Percentiles rank a stretch among this genome's conserved stretches.
Evolutionary conservation across 371 early-diverging fungal genomes (phyloP).

Genomic region (Actinomucor elegans): DNA sequence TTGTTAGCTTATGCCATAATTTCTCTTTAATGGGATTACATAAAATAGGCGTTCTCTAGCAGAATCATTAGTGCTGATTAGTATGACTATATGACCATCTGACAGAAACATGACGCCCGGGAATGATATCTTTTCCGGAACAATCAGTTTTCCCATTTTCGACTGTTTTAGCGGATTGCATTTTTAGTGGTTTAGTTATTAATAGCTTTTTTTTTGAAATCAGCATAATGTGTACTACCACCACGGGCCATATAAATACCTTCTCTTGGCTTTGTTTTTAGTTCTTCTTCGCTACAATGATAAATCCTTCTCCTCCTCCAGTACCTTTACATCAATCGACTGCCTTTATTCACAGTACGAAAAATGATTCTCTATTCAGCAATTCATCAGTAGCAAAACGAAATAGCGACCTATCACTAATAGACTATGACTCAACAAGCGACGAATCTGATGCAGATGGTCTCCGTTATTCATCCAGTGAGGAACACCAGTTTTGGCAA

Average conservation of each 20-base stretch:
- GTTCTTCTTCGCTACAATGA: neutral
- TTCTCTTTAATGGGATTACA: no score
- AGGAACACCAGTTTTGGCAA: slow-evolving; percentile 24
- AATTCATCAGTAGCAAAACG: no score
- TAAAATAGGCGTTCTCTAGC: no score
- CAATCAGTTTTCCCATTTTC: no score
- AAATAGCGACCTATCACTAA: neutral
- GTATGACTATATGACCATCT: no score
- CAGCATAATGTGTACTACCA: neutral
- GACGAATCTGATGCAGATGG: slow-evolving; percentile 6
- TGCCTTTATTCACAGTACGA: neutral
- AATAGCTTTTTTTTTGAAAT: neutral
- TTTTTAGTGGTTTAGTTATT: neutral
- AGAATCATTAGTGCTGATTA: no score
- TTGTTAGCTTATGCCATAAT: no score
- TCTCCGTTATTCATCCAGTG: neutral
- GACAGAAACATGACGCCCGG: no score
- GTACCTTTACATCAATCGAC: slow-evolving; percentile 1
- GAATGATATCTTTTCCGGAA: no score
- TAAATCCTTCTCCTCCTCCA: slow-evolving; percentile 1
- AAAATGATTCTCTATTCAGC: no score
- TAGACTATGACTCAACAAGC: neutral
- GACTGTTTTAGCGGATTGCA: neutral
- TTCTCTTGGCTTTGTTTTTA: neutral
- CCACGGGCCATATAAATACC: neutral